These are phyloP conservation scores for Hortaea sp. DNA, from an alignment of 2,329 filamentous ascomycete genomes.

Conservation along the genomic window DNA sequence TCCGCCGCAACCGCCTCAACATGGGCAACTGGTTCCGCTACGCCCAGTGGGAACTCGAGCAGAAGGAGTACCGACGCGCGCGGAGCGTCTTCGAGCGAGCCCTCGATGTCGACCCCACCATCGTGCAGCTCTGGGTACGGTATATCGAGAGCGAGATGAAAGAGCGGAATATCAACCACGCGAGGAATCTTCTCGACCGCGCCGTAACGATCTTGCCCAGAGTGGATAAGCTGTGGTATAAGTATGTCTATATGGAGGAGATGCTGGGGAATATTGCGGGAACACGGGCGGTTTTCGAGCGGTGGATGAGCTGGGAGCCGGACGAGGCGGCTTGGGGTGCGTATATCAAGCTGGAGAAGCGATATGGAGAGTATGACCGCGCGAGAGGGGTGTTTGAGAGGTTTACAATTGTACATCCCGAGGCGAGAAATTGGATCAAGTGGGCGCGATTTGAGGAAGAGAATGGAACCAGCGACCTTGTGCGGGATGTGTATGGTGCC, in stretches of 20 bases:
- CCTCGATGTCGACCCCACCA: conserved; percentile 81
- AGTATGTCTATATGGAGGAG: conserved; percentile 98
- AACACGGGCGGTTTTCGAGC: conserved; percentile 86
- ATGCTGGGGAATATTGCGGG: conserved; percentile 90
- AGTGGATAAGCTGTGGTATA: conserved; percentile 97
- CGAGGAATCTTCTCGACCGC: conserved; percentile 83
- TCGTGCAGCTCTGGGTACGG: conserved; percentile 77
- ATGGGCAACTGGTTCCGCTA: conserved; percentile 99
- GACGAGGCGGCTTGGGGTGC: conserved; percentile 92
- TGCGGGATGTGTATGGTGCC: conserved; percentile 80
- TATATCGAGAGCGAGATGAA: conserved; percentile 98
- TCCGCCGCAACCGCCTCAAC: conserved; percentile 84
- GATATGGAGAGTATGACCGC: conserved; percentile 83
- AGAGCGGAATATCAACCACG: conserved; percentile 89
- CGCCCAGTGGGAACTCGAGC: conserved; percentile 92
- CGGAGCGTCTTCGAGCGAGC: conserved; percentile 90
- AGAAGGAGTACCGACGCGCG: conserved; percentile 90
- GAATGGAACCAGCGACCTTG: conserved; percentile 79
- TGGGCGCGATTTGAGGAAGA: conserved; percentile 98
- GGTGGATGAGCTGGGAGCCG: conserved; percentile 98
- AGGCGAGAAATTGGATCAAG: conserved; percentile 96
- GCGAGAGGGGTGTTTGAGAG: conserved; percentile 83
- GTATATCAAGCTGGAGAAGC: conserved; percentile 94
- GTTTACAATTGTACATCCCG: conserved; percentile 86
- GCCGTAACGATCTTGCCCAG: conserved; percentile 87